Conservation (phyloP, 345 rosid genomes). For the Salix caprea region DNA sequence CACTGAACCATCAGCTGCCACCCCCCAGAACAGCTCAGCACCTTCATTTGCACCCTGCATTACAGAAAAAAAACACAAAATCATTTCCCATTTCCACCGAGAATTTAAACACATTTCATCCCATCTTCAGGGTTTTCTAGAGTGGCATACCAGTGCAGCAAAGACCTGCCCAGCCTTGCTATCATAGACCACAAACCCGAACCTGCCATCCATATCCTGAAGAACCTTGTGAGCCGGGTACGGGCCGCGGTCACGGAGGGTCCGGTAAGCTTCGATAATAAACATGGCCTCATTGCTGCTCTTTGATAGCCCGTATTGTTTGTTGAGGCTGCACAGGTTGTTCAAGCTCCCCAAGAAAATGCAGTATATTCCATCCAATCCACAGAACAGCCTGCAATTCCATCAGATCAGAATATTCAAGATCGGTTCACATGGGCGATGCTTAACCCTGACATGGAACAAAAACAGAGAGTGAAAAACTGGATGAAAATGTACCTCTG, state of each 20-base stretch:
- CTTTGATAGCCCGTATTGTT: constrained; percentile 74
- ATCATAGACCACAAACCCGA: constrained; percentile 83
- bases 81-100: background rate
- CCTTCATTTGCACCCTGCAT: constrained; percentile 72
- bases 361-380: constrained; percentile 76
- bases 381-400: constrained; percentile 65
- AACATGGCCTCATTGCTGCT: constrained; percentile 72
- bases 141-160: constrained; percentile 54
- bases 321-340: constrained; percentile 57
- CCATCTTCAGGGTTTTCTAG: background rate
- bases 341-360: constrained; percentile 64
- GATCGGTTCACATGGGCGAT: background rate
- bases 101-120: background rate
- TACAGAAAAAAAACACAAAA: background rate
- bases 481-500: constrained; percentile 42
- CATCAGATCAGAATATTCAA: background rate
- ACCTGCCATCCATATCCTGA: constrained; percentile 79
- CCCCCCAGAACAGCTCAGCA: constrained; percentile 77
- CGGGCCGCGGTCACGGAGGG: constrained; percentile 89
- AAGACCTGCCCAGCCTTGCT: constrained; percentile 66
- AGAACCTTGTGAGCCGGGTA: constrained; percentile 93
- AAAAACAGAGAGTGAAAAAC: background rate
- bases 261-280: constrained; percentile 77
- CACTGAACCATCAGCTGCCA: constrained; percentile 80
- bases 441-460: background rate